Evolutionary conservation across 352 stramenopile genomes (phyloP).

Genomic region (Phytopythium sindhum): DNA sequence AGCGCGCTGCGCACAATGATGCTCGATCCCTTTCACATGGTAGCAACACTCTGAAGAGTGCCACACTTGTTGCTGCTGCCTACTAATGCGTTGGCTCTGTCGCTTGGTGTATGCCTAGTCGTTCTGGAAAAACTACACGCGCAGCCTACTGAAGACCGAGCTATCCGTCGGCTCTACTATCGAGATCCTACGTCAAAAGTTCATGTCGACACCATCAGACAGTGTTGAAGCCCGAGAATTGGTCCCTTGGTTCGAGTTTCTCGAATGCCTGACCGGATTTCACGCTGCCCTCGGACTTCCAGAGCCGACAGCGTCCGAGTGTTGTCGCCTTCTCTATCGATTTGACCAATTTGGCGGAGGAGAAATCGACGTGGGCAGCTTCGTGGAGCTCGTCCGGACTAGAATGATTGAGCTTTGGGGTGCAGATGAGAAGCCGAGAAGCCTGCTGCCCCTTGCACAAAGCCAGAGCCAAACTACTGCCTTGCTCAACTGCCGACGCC

Average conservation of each 20-base stretch:
- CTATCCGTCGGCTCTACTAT: neutral
- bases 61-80: neutral
- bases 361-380: constrained; percentile 16
- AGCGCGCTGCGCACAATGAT: constrained; percentile 31
- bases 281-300: constrained; percentile 14
- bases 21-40: constrained; percentile 42
- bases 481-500: constrained; percentile 20
- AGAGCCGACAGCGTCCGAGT: constrained; percentile 13
- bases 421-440: neutral
- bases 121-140: neutral
- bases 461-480: constrained; percentile 11
- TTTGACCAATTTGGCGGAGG: constrained; percentile 29
- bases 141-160: neutral
- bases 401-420: neutral
- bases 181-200: neutral
- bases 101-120: neutral
- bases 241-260: constrained; percentile 22
- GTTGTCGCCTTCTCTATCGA: constrained; percentile 38
- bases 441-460: neutral
- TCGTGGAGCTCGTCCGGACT: constrained; percentile 11
- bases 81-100: neutral
- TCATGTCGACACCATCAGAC: neutral
- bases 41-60: constrained; percentile 3
- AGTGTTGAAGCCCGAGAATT: neutral
- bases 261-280: constrained; percentile 18